Evolutionary conservation across 2,329 filamentous ascomycete species (phyloP).

Genomic region (Colletotrichum scovillei): DNA sequence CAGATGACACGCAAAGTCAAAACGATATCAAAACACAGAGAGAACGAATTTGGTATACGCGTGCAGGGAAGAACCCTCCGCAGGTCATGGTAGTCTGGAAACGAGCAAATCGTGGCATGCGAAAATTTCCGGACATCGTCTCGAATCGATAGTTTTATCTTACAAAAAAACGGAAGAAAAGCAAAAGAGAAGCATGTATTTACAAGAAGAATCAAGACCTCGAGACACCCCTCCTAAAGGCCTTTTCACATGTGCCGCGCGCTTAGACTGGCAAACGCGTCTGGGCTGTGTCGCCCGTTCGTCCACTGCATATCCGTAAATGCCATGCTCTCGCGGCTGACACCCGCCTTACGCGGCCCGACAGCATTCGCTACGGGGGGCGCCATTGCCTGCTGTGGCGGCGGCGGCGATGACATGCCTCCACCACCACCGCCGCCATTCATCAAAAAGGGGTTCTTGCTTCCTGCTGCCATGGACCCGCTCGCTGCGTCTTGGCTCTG

Average conservation of each 20-base stretch:
- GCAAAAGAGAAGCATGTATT: slow-evolving; percentile 10
- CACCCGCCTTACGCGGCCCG: slow-evolving; percentile 48
- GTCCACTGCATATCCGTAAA: slow-evolving; percentile 73
- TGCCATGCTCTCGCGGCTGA: slow-evolving; percentile 78
- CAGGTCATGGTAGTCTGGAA: slow-evolving; percentile 3
- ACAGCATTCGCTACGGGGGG: slow-evolving; percentile 28
- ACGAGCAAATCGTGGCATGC: not conserved
- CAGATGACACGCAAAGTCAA: not conserved
- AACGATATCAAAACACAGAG: not conserved
- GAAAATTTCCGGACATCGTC: not conserved
- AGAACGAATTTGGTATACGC: not conserved
- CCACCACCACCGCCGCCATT: slow-evolving; percentile 37
- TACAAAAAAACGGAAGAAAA: not conserved
- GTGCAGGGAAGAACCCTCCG: slow-evolving; percentile 2
- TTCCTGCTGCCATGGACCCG: slow-evolving; percentile 47
- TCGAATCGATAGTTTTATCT: slow-evolving; percentile 14
- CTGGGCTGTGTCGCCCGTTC: slow-evolving; percentile 80
- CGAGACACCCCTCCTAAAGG: no score
- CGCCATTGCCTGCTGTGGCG: slow-evolving; percentile 35
- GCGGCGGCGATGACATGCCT: not conserved
- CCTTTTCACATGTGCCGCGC: slow-evolving; percentile 60
- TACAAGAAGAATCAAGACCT: slow-evolving; percentile 14
- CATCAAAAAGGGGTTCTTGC: slow-evolving; percentile 69
- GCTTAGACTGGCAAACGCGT: slow-evolving; percentile 82
- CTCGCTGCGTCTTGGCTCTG: slow-evolving; percentile 2